Percentiles rank a stretch among this genome's conserved stretches.
Evolutionary conservation across 495 filamentous ascomycete species (phyloP).

Genomic region (Annulohypoxylon moriforme): DNA sequence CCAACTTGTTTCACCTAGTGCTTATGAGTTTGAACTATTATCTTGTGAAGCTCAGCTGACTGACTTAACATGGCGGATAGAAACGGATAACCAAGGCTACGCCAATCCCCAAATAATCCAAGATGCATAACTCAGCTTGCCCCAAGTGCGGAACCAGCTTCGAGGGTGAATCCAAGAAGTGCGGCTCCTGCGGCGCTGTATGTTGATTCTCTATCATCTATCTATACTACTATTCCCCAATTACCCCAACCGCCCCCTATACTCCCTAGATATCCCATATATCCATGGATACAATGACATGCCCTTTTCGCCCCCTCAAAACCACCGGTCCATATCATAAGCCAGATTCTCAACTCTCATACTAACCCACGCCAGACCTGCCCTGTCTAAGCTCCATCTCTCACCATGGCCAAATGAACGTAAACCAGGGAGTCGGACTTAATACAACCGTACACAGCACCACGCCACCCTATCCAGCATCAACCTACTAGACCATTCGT

Average conservation of each 20-base stretch:
- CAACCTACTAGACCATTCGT: conserved; percentile 30
- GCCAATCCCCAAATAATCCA: conserved; percentile 24
- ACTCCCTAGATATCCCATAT: not conserved
- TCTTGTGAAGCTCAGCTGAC: not conserved
- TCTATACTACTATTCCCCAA: too few species aligned
- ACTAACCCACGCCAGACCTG: conserved; percentile 42
- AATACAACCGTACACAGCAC: not conserved
- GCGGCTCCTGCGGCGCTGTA: conserved; percentile 62
- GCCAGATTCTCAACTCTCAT: not conserved
- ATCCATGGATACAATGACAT: not conserved
- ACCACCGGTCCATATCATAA: not conserved
- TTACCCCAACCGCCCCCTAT: too few species aligned
- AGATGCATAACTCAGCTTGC: conserved; percentile 59
- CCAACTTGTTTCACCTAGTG: conserved; percentile 4
- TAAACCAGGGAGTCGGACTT: not conserved
- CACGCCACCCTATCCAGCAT: not conserved
- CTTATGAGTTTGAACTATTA: not conserved
- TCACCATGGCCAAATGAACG: conserved; percentile 1
- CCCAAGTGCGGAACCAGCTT: conserved; percentile 62
- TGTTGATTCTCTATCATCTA: conserved; percentile 33
- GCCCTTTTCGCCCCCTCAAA: not conserved
- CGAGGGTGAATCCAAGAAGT: conserved; percentile 56
- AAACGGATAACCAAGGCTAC: not conserved
- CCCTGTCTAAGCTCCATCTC: conserved; percentile 41
- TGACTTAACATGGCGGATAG: not conserved